Evolutionary conservation across 495 filamentous ascomycete genomes (phyloP).

Genomic region (Aspergillus asperescens): DNA sequence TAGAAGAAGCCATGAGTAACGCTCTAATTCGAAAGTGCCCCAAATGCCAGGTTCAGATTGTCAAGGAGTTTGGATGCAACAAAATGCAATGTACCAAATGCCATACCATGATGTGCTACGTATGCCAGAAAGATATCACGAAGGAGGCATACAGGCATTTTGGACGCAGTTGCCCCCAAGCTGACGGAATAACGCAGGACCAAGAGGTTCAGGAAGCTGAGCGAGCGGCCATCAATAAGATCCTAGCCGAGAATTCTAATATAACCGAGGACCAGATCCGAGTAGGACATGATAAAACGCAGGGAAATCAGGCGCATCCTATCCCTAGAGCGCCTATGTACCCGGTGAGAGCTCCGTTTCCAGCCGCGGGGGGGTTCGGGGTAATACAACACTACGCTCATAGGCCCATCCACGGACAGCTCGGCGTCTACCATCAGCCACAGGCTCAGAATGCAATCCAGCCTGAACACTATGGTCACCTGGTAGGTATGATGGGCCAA

Average conservation of each 20-base stretch:
- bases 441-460: background rate
- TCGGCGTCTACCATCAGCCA: no score
- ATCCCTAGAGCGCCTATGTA: no score
- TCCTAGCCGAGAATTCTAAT: conserved; percentile 20
- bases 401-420: no score
- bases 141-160: conserved; percentile 26
- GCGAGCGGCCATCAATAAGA: conserved; percentile 44
- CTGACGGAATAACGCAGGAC: conserved; percentile 43
- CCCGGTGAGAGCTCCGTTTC: no score
- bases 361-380: no score
- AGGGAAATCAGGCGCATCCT: no score
- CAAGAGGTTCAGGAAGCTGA: conserved; percentile 66
- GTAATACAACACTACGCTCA: no score
- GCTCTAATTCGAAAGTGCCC: conserved; percentile 62
- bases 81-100: conserved; percentile 71
- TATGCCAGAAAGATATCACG: conserved; percentile 54
- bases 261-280: conserved; percentile 20
- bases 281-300: conserved; percentile 5
- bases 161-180: conserved; percentile 53
- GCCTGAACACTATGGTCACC: background rate
- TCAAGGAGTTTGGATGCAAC: conserved; percentile 81
- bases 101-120: conserved; percentile 56
- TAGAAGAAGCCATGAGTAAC: conserved; percentile 81
- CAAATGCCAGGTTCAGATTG: conserved; percentile 56
- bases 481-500: background rate